A percentile compares a stretch with the other conserved stretches of the same genome.
Conservation (phyloP, 495 filamentous ascomycete genomes). For the Penicillium canariense region DNA sequence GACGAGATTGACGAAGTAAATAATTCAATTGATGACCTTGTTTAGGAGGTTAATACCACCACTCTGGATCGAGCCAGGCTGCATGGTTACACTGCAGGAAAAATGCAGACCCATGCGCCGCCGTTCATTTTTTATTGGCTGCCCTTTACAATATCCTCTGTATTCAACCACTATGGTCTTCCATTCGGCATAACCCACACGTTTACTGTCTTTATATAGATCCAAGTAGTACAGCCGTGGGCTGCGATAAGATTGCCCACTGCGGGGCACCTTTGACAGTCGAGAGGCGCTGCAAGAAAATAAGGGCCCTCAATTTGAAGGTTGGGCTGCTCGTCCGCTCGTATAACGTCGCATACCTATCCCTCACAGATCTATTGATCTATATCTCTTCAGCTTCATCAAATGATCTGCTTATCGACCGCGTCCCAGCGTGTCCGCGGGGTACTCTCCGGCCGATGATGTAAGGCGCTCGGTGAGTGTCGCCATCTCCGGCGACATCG, state of each 20-base stretch:
- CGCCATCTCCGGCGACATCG: slow-evolving; percentile 28
- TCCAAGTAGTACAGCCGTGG: not conserved
- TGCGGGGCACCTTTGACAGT: slow-evolving; percentile 4
- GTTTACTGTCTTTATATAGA: not conserved
- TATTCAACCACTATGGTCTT: too few relatives aligned
- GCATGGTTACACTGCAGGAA: not conserved
- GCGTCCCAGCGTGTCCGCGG: not conserved
- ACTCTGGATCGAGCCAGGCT: not conserved
- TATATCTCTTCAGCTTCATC: too few relatives aligned
- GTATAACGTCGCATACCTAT: too few relatives aligned
- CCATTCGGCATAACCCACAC: too few relatives aligned
- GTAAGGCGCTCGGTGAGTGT: slow-evolving; percentile 30
- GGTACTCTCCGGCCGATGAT: slow-evolving; percentile 24
- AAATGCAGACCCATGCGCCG: not conserved
- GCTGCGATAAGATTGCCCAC: slow-evolving; percentile 1
- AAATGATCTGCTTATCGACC: not conserved
- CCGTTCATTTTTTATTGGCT: not conserved
- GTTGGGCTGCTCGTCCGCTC: not conserved
- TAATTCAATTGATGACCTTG: slow-evolving; percentile 13
- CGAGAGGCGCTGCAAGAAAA: not conserved
- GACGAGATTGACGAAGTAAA: not conserved
- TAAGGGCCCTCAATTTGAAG: too few relatives aligned
- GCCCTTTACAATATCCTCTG: too few relatives aligned
- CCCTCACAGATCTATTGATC: too few relatives aligned
- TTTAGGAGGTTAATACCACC: slow-evolving; percentile 4